These are phyloP conservation scores for Hypoxylon sp. DNA, from an alignment of 2,329 filamentous ascomycete genomes.

Conservation along the genomic window DNA sequence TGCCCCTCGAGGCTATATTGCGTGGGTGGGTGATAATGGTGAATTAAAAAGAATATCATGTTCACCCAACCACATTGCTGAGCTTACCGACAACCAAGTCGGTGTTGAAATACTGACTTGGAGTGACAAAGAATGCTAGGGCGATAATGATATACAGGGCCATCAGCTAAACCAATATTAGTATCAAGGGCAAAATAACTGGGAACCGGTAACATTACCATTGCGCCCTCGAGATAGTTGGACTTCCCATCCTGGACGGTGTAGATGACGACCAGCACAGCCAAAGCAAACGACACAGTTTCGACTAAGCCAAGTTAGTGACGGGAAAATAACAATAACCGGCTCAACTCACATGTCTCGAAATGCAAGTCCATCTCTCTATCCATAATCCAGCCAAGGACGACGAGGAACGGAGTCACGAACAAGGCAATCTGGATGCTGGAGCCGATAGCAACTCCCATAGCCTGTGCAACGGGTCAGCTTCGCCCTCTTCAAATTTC, in stretches of 20 bases:
- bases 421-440: constrained; percentile 87
- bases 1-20: constrained; percentile 16
- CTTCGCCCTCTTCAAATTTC: neutral
- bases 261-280: constrained; percentile 81
- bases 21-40: neutral
- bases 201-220: constrained; percentile 62
- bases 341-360: constrained; percentile 69
- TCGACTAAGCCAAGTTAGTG: constrained; percentile 65
- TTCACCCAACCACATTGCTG: constrained; percentile 27
- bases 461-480: constrained; percentile 63
- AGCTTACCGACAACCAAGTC: constrained; percentile 39
- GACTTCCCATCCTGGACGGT: constrained; percentile 85
- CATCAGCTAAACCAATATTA: constrained; percentile 56
- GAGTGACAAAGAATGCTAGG: constrained; percentile 71
- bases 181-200: constrained; percentile 1
- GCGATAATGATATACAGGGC: constrained; percentile 73
- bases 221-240: constrained; percentile 86
- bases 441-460: constrained; percentile 85
- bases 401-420: constrained; percentile 84
- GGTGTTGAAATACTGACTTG: constrained; percentile 63
- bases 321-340: neutral
- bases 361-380: constrained; percentile 84
- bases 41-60: constrained; percentile 22
- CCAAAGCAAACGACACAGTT: constrained; percentile 82
- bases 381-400: constrained; percentile 82